Base-by-base conservation (phyloP, 78 protist genomes). In the Dictyostelium intermedium region DNA sequence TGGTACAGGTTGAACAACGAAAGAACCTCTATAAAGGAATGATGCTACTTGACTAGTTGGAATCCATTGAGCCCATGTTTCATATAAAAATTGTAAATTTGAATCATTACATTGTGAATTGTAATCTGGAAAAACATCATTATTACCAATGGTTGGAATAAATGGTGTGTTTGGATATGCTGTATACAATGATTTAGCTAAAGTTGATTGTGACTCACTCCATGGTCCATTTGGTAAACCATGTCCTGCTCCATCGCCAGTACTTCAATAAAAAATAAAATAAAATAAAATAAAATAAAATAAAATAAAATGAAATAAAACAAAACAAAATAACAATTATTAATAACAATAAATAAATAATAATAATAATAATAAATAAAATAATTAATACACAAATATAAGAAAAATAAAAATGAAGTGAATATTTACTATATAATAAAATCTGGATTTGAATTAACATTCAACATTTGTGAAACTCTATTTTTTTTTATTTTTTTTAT, bases 41-140 rank as follows among this genome's bases (percentile, higher is more conserved):
- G 25, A 79, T 25, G 80, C 9, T 43, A 43, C 56, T 69, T 89
- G 94, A 13, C 43, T 61, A 4, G 10, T 14, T 70, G 94, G 94
- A 20, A 89, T 89, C 94, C 94, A 89, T 47, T 78, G 79, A 10
- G 45, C 34, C 94, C 94, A 89, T 7, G 73, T 63, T 30, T 30
- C 14, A 23, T 84, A 25, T 18, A 89, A 47, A 50, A 74, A 89
- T 89, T 60, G 39, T 34, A 89, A 83, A 32, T 89, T 89, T 20
- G 35, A 23, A 80, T 89, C 94, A 23, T 70, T 47, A 43, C 94
- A 89, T 43, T 83, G 66, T 63, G 83, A 80, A 69, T 89, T 89
- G 82, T 89, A 89, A n/a, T 89, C 94, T 89, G 94, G 94, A 25
- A 89, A 89, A 2, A 89, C 94, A 89, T 89, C 94, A 45, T 89